A percentile compares a stretch with the other conserved stretches of the same genome.
Evolutionary conservation across 768 basidiomycete genomes (phyloP).

Genomic region (Tricholoma furcatifolium): DNA sequence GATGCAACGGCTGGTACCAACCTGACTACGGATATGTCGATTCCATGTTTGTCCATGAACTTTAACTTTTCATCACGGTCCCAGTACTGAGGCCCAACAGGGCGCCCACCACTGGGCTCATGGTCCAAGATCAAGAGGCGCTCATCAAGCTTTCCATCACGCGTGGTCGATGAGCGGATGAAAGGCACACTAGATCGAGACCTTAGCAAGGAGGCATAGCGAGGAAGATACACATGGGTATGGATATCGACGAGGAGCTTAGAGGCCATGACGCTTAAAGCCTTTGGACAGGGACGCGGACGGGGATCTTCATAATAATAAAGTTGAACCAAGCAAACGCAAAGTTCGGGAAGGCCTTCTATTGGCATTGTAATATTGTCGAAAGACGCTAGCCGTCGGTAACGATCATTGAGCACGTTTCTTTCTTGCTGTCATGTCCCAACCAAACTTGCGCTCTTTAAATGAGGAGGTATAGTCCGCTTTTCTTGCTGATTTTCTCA

Average conservation of each 20-base stretch:
- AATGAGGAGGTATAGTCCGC: slow-evolving; percentile 25
- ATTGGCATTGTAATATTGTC: not conserved
- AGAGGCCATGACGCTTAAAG: slow-evolving; percentile 20
- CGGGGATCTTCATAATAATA: not conserved
- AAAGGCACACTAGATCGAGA: slow-evolving; percentile 63
- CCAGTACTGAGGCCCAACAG: slow-evolving; percentile 85
- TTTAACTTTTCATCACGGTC: slow-evolving; percentile 69
- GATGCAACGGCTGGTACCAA: slow-evolving; percentile 19
- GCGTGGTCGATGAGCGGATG: slow-evolving; percentile 49
- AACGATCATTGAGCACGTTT: not conserved
- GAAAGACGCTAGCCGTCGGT: not conserved
- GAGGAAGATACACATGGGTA: slow-evolving; percentile 82
- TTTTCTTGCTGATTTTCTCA: slow-evolving; percentile 4
- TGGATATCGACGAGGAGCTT: slow-evolving; percentile 74
- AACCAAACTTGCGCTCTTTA: slow-evolving; percentile 17
- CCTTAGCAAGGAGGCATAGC: slow-evolving; percentile 71
- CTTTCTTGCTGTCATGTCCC: slow-evolving; percentile 6
- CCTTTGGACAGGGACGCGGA: not conserved
- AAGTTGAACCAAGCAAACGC: slow-evolving; percentile 16
- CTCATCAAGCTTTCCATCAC: slow-evolving; percentile 55
- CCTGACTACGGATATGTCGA: slow-evolving; percentile 80
- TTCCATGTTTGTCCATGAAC: slow-evolving; percentile 85
- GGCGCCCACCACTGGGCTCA: slow-evolving; percentile 77
- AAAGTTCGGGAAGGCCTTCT: slow-evolving; percentile 5
- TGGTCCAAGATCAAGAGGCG: slow-evolving; percentile 76